These are phyloP conservation scores for Geotrichum klebahnii DNA, from an alignment of 1,139 yeast species.

Conservation along the genomic window DNA sequence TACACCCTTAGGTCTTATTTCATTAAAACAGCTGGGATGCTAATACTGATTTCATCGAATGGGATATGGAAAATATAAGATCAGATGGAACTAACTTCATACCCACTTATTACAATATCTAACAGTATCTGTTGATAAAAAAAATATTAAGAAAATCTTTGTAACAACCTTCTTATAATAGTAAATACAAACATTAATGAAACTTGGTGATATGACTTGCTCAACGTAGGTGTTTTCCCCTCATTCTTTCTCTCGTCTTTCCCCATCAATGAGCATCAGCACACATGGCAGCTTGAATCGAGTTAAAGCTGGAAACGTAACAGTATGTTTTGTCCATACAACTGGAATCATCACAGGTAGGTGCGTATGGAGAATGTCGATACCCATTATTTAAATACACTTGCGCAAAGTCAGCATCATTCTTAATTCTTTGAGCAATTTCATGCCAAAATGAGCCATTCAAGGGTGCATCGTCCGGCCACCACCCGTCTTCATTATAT, in stretches of 20 bases:
- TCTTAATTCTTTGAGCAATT: slow-evolving; percentile 31
- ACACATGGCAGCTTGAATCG: slow-evolving; percentile 14
- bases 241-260: background rate
- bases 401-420: slow-evolving; percentile 46
- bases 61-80: no score
- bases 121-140: no score
- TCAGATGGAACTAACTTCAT: no score
- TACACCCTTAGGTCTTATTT: no score
- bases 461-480: slow-evolving; percentile 36
- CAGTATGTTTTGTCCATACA: slow-evolving; percentile 35
- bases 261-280: background rate
- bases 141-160: background rate
- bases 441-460: slow-evolving; percentile 36
- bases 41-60: no score
- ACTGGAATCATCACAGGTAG: slow-evolving; percentile 27
- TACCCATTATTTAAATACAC: slow-evolving; percentile 47
- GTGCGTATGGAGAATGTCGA: slow-evolving; percentile 49
- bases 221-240: no score
- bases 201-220: no score
- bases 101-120: no score
- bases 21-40: no score
- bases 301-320: slow-evolving; percentile 25
- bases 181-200: no score
- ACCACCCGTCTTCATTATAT: slow-evolving; percentile 32
- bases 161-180: background rate